phyloP scores from a whole-genome alignment of 768 basidiomycete species.

The Lactifluus subvellereus region DNA sequence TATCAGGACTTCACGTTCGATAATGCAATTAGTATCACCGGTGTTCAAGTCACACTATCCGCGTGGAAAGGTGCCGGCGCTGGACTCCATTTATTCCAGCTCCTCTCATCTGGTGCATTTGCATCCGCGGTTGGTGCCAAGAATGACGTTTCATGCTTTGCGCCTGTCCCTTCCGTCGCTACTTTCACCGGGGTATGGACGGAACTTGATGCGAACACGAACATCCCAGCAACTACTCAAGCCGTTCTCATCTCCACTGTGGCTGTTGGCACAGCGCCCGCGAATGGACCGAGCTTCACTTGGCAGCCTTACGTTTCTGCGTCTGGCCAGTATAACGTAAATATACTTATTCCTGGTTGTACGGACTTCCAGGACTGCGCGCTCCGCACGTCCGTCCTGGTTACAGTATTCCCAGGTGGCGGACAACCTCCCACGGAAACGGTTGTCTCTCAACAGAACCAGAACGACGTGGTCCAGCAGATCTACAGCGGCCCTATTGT shows the following conservation, averaged over 20 bases:
- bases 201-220: conserved; percentile 54
- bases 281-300: conserved; percentile 71
- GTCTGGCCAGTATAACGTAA: conserved; percentile 79
- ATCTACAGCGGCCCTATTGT: conserved; percentile 82
- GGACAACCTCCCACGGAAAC: conserved; percentile 58
- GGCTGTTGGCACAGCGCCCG: conserved; percentile 52
- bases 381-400: conserved; percentile 71
- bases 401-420: conserved; percentile 76
- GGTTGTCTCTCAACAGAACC: conserved; percentile 69
- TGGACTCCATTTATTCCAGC: conserved; percentile 86
- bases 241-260: conserved; percentile 66
- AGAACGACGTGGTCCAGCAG: conserved; percentile 49
- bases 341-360: conserved; percentile 86
- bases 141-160: conserved; percentile 70
- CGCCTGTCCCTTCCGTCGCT: conserved; percentile 66
- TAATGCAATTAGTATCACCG: conserved; percentile 60
- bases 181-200: conserved; percentile 67
- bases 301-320: conserved; percentile 93
- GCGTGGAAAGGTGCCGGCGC: conserved; percentile 68
- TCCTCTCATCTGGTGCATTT: conserved; percentile 89
- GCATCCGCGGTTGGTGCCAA: conserved; percentile 61
- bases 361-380: conserved; percentile 71
- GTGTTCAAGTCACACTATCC: conserved; percentile 79
- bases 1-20: conserved; percentile 95
- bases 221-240: conserved; percentile 76